Conservation (phyloP, 1,284 basidiomycete species). For the Sporisorium scitamineum region DNA sequence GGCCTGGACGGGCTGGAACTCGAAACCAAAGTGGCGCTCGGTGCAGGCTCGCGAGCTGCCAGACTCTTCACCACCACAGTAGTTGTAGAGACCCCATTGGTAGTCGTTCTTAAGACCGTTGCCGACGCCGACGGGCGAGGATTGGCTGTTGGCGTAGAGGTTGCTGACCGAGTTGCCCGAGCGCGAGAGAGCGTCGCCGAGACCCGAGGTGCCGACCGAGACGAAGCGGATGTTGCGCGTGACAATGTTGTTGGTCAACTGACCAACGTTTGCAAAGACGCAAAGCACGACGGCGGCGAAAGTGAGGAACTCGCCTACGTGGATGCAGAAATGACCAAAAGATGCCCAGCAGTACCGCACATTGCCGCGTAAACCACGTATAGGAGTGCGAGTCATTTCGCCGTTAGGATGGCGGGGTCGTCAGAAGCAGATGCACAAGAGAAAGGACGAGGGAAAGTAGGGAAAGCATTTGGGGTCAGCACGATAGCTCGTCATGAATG, state of each 20-base stretch:
- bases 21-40: constrained; percentile 47
- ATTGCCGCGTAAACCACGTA: constrained; percentile 4
- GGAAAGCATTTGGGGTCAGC: constrained; percentile 4
- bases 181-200: constrained; percentile 38
- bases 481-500: not conserved
- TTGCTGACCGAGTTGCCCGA: constrained; percentile 16
- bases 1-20: constrained; percentile 50
- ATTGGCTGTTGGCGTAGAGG: constrained; percentile 53
- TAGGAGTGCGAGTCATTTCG: constrained; percentile 8
- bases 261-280: constrained; percentile 65
- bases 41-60: constrained; percentile 39
- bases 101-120: constrained; percentile 53
- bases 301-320: constrained; percentile 63
- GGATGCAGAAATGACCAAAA: constrained; percentile 36
- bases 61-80: constrained; percentile 48
- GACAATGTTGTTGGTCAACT: constrained; percentile 66
- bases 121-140: constrained; percentile 24
- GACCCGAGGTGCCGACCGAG: constrained; percentile 36
- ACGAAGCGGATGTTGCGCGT: constrained; percentile 63
- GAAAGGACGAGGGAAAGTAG: not conserved
- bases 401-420: not conserved
- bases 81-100: constrained; percentile 63
- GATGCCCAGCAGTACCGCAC: constrained; percentile 23
- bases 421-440: not conserved
- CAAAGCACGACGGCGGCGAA: constrained; percentile 62